Percentiles rank a stretch among this genome's conserved stretches.
phyloP scores from a whole-genome alignment of 164 flowering plant genomes.

The Buxus sempervirens region DNA sequence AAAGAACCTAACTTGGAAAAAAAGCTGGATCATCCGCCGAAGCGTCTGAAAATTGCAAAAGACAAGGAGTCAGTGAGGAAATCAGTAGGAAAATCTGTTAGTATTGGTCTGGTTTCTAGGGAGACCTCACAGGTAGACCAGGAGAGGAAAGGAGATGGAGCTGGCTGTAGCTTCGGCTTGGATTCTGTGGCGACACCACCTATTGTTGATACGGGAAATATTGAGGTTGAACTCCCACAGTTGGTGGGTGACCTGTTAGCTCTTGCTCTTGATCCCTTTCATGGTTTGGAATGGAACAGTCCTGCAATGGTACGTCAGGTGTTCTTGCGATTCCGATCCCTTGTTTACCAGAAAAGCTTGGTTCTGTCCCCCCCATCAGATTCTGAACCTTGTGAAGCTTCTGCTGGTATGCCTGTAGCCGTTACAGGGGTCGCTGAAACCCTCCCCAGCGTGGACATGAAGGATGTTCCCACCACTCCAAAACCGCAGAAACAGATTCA shows the following conservation, averaged over 20 bases:
- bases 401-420: constrained; percentile 24
- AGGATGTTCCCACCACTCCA: constrained; percentile 19
- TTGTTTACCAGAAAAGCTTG: constrained; percentile 80
- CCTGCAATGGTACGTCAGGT: constrained; percentile 34
- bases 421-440: constrained; percentile 19
- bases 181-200: constrained; percentile 11
- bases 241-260: constrained; percentile 52
- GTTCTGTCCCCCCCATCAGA: constrained; percentile 38
- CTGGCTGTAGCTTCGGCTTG: constrained; percentile 9
- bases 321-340: constrained; percentile 66
- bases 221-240: constrained; percentile 40
- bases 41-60: constrained; percentile 30
- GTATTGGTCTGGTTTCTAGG: constrained; percentile 18
- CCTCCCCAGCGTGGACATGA: constrained; percentile 24
- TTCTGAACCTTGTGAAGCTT: constrained; percentile 28
- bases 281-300: constrained; percentile 46
- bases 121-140: constrained; percentile 23
- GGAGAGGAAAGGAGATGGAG: constrained; percentile 27
- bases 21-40: constrained; percentile 20
- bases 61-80: constrained; percentile 18
- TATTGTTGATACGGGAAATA: constrained; percentile 16
- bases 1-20: constrained; percentile 27
- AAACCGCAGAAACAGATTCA: constrained; percentile 36
- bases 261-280: constrained; percentile 78
- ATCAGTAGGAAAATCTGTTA: constrained; percentile 27